A percentile compares a stretch with the other conserved stretches of the same genome.
These are phyloP conservation scores for Penicillium salamii DNA, from an alignment of 495 filamentous ascomycete species.

Conservation along the genomic window DNA sequence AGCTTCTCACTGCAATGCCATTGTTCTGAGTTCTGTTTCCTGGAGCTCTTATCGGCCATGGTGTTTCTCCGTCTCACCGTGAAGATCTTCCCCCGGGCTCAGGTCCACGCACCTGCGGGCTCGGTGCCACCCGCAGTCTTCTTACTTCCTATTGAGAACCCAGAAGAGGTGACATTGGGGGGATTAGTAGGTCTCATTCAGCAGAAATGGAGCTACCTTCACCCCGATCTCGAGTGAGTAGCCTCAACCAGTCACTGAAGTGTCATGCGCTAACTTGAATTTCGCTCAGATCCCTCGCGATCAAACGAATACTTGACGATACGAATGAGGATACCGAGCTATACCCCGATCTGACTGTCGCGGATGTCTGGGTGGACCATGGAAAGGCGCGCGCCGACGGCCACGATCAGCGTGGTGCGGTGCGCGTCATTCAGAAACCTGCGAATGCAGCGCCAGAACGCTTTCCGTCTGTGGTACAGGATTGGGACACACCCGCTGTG, in stretches of 20 bases:
- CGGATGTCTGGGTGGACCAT: constrained; percentile 38
- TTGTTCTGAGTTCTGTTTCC: too few relatives aligned
- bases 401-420: constrained; percentile 34
- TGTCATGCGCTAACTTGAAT: constrained; percentile 2
- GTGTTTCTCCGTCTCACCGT: constrained; percentile 37
- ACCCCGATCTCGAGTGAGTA: constrained; percentile 34
- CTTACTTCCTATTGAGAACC: constrained; percentile 26
- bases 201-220: constrained; percentile 34
- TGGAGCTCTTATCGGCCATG: too few relatives aligned
- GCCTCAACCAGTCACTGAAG: neutral
- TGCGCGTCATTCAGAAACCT: constrained; percentile 34
- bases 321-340: constrained; percentile 31
- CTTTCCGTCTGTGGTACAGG: constrained; percentile 33
- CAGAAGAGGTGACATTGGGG: constrained; percentile 32
- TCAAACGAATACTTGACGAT: constrained; percentile 40
- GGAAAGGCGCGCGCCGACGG: constrained; percentile 33
- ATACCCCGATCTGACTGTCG: constrained; percentile 32
- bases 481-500: constrained; percentile 24
- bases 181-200: constrained; percentile 32
- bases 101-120: neutral
- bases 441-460: constrained; percentile 18
- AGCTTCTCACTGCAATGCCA: too few relatives aligned
- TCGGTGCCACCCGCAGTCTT: constrained; percentile 14
- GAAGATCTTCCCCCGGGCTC: constrained; percentile 35
- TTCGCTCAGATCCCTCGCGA: constrained; percentile 29